Percentiles rank a stretch among this genome's conserved stretches.
Conservation (phyloP, 2,329 filamentous ascomycete genomes). For the Dactylellina drechsleri region DNA sequence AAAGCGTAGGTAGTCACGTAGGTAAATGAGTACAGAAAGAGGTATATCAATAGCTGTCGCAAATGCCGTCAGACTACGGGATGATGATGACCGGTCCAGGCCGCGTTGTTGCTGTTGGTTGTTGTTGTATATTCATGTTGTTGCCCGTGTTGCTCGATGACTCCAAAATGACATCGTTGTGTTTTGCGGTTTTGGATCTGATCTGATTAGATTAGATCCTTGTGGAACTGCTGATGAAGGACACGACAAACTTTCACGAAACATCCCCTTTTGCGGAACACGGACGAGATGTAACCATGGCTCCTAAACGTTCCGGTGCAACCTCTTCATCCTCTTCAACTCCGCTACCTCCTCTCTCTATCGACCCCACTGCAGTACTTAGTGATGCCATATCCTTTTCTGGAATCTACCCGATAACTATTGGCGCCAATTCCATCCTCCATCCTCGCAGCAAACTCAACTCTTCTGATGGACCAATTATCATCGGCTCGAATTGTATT, state of each 20-base stretch:
- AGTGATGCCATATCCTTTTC: slow-evolving; percentile 72
- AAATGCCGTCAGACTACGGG: not conserved
- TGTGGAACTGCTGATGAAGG: not conserved
- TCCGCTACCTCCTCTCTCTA: slow-evolving; percentile 43
- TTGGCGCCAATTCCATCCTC: slow-evolving; percentile 81
- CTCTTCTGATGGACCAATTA: slow-evolving; percentile 79
- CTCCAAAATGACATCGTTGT: not conserved
- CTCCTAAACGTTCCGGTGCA: slow-evolving; percentile 32
- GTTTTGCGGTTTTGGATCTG: not conserved
- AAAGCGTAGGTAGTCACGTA: not conserved
- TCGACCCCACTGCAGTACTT: slow-evolving; percentile 59
- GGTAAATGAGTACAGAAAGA: too few relatives aligned
- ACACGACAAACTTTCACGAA: not conserved
- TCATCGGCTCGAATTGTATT: slow-evolving; percentile 82
- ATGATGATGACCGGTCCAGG: slow-evolving; percentile 12
- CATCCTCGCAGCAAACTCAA: slow-evolving; percentile 85
- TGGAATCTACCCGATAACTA: slow-evolving; percentile 80
- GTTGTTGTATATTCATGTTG: slow-evolving; percentile 7
- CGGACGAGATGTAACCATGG: slow-evolving; percentile 16
- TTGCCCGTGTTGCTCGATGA: slow-evolving; percentile 14
- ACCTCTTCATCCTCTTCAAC: slow-evolving; percentile 29
- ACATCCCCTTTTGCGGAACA: not conserved
- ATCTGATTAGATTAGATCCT: slow-evolving; percentile 34
- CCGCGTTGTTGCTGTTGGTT: slow-evolving; percentile 13
- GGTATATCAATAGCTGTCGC: too few relatives aligned